These are phyloP conservation scores for Aeschynomene evenia DNA, from an alignment of 306 rosid species.

Conservation along the genomic window DNA sequence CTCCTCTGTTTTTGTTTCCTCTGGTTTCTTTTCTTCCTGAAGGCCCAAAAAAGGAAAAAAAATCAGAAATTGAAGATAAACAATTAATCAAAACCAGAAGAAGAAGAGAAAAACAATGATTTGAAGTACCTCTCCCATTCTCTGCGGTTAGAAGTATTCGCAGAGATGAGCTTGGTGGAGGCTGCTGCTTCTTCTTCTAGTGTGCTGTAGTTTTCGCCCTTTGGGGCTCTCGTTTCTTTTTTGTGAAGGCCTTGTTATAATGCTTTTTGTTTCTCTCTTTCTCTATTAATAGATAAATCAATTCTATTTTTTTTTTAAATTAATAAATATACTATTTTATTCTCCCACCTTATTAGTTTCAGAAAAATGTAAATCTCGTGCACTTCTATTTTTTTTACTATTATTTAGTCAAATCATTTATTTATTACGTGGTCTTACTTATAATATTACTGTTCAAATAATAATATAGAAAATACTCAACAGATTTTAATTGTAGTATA, in stretches of 20 bases:
- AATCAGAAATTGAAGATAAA: neutral
- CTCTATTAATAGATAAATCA: neutral
- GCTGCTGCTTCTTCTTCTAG: neutral
- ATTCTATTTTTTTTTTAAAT: too few species aligned
- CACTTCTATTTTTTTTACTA: neutral
- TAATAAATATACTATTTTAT: too few species aligned
- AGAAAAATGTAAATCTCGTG: neutral
- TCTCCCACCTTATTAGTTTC: neutral
- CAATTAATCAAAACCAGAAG: neutral
- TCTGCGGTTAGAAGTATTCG: neutral
- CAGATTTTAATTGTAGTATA: too few species aligned
- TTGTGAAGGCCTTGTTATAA: neutral
- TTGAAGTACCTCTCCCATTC: slow-evolving; percentile 54
- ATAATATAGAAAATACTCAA: too few species aligned
- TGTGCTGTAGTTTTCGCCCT: neutral
- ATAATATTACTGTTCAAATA: too few species aligned
- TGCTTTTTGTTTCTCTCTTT: neutral
- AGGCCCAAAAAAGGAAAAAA: slow-evolving; percentile 1
- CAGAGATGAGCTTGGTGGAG: slow-evolving; percentile 17
- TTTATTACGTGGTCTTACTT: too few species aligned
- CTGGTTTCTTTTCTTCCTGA: slow-evolving; percentile 66
- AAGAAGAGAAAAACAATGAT: neutral
- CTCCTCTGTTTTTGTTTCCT: slow-evolving; percentile 49
- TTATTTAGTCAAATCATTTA: too few species aligned
- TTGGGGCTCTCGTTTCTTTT: neutral